These are phyloP conservation scores for Daedaleopsis nitida DNA, from an alignment of 768 basidiomycete genomes.

Conservation along the genomic window DNA sequence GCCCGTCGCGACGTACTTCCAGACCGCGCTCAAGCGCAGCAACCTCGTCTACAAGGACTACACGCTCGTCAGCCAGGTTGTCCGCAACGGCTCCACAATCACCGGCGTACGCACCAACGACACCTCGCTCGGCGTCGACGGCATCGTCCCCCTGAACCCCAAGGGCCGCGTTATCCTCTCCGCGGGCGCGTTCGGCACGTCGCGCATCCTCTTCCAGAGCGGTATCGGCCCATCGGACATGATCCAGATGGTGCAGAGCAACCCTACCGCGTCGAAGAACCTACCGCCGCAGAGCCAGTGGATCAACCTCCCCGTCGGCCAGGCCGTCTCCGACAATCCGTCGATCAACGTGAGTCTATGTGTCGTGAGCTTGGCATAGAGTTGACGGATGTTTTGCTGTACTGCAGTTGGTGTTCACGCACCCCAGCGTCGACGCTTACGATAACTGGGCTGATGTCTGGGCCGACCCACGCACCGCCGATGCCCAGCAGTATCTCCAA, in stretches of 20 bases:
- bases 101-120: slow-evolving; percentile 65
- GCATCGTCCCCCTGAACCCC: slow-evolving; percentile 53
- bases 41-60: slow-evolving; percentile 56
- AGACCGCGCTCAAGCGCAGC: slow-evolving; percentile 51
- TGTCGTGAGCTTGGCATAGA: background rate
- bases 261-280: slow-evolving; percentile 46
- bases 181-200: slow-evolving; percentile 56
- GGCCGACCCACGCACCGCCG: slow-evolving; percentile 54
- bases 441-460: slow-evolving; percentile 68
- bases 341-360: slow-evolving; percentile 53
- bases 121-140: slow-evolving; percentile 54
- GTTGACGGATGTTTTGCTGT: background rate
- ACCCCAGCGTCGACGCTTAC: slow-evolving; percentile 61
- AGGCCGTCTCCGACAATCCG: slow-evolving; percentile 61
- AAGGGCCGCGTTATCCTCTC: slow-evolving; percentile 64
- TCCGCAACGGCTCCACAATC: slow-evolving; percentile 56
- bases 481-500: slow-evolving; percentile 54
- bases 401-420: slow-evolving; percentile 58
- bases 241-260: slow-evolving; percentile 50
- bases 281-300: slow-evolving; percentile 51
- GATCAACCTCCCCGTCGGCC: slow-evolving; percentile 63
- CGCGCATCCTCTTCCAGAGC: slow-evolving; percentile 59
- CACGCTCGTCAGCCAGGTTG: slow-evolving; percentile 51
- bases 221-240: slow-evolving; percentile 64
- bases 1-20: slow-evolving; percentile 61